Evolutionary conservation across 805 yeast species (phyloP).

Genomic region (Saccharomycopsis olivae): DNA sequence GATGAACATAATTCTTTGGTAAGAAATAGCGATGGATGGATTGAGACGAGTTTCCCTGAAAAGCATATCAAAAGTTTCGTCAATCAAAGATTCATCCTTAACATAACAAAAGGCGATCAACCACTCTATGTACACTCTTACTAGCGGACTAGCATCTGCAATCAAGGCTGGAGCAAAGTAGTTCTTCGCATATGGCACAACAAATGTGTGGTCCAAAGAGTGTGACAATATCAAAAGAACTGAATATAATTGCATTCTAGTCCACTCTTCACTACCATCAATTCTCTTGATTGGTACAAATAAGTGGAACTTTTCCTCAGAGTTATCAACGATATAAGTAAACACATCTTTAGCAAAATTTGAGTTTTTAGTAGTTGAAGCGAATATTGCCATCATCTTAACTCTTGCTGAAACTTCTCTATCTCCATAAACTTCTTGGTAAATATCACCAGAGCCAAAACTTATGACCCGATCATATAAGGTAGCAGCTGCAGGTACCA

Average conservation of each 20-base stretch:
- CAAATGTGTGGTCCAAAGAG: constrained; percentile 21
- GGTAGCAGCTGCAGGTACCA: constrained; percentile 47
- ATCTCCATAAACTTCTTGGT: constrained; percentile 41
- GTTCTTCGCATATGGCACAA: constrained; percentile 21
- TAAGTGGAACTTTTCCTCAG: constrained; percentile 30
- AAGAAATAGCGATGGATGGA: constrained; percentile 42
- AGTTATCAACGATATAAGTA: constrained; percentile 21
- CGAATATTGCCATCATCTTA: constrained; percentile 37
- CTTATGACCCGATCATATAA: constrained; percentile 38
- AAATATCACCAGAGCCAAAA: constrained; percentile 29
- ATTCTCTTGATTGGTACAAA: constrained; percentile 41
- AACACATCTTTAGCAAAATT: constrained; percentile 24
- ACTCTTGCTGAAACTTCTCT: constrained; percentile 47
- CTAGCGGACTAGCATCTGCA: constrained; percentile 69
- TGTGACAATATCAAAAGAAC: constrained; percentile 35
- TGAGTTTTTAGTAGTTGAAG: constrained; percentile 17
- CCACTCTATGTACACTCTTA: constrained; percentile 76
- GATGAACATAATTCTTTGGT: constrained; percentile 52
- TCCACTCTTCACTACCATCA: constrained; percentile 63
- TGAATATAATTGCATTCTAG: constrained; percentile 47
- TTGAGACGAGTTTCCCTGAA: constrained; percentile 26
- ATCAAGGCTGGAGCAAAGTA: constrained; percentile 30
- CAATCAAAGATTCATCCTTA: constrained; percentile 20
- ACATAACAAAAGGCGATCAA: constrained; percentile 37
- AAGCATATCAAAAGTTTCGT: constrained; percentile 19